phyloP scores from a whole-genome alignment of 2,329 filamentous ascomycete species.

The Ciborinia camelliae region DNA sequence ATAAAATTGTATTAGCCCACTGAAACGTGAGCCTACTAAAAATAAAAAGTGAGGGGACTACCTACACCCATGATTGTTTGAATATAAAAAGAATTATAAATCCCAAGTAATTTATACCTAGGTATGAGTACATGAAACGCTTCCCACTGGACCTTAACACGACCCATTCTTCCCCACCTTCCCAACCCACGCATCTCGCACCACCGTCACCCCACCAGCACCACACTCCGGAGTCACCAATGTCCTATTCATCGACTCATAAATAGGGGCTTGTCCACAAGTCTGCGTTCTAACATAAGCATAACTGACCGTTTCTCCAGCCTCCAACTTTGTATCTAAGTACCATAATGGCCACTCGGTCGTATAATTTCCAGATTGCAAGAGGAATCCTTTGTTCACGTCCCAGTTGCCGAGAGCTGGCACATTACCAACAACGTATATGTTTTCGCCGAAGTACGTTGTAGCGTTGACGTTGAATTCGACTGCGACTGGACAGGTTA shows the following conservation, averaged over 20 bases:
- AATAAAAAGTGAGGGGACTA: no score
- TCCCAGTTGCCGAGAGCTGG: constrained; percentile 46
- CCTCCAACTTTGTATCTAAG: constrained; percentile 41
- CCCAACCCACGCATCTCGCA: constrained; percentile 43
- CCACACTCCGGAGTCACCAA: constrained; percentile 42
- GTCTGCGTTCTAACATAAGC: constrained; percentile 46
- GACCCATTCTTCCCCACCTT: constrained; percentile 32
- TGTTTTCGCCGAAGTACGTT: constrained; percentile 48
- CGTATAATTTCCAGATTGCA: constrained; percentile 45
- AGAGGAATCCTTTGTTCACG: constrained; percentile 33
- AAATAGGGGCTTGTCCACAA: constrained; percentile 43
- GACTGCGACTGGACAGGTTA: constrained; percentile 38
- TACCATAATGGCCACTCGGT: constrained; percentile 45
- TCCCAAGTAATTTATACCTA: no score
- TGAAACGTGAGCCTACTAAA: no score
- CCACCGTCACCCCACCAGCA: constrained; percentile 29
- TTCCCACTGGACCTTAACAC: constrained; percentile 22
- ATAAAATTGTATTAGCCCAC: no score
- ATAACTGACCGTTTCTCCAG: constrained; percentile 45
- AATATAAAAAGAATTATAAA: no score
- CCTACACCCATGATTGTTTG: no score
- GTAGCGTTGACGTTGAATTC: constrained; percentile 46
- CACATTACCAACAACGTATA: constrained; percentile 45
- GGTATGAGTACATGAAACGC: no score
- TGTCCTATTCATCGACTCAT: constrained; percentile 45